Evolutionary conservation across 441 rosid genomes (phyloP), one percentile per base, ranked within the genome.

Genomic region (Bocquillonia castaneifolia): DNA sequence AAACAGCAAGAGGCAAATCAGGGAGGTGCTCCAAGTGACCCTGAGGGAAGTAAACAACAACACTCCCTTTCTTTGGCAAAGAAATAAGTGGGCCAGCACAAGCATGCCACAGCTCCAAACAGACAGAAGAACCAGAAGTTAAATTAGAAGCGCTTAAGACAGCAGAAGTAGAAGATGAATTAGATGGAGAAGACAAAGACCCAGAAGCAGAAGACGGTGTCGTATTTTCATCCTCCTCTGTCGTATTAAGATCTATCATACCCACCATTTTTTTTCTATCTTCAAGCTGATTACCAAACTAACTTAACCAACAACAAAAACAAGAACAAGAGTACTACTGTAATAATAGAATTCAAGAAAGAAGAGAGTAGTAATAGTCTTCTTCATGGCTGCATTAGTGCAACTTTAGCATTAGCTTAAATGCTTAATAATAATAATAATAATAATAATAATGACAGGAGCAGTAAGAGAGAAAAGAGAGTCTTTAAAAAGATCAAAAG

Each of bases 41-140:
- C 78, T 91, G 99, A 55, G 93, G 99, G 69, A 91, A 84, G 84
- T 93, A 93, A 68, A 88, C 92, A 37, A 93, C 95, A 51, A 82
- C 68, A 76, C 85, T 79, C 56, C 97, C 94, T 81, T 74, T 89
- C 87, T 81, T 88, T 1, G 97, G 99, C 54, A 93, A 83, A 55
- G 95, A 89, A 65, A 87, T 84, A 0, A 91, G 86, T 34, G 99
- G 99, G 50, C 99, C 99, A 26, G 97, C 97, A 76, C 99, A 93
- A 58, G 99, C 99, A 69, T 93, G 97, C 97, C 96, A 93, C 18
- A 93, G 88, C 88, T 93, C 97, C 77, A 89, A 69, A 79, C 96
- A 91, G 26, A 93, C 90, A 20, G 88, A 81, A 61, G 80, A 62
- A 61, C 81, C 70, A 64, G 67, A 55, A 55, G 47, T 42, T 36